These are phyloP conservation scores for Boletus huronensis DNA, from an alignment of 768 basidiomycete genomes.

Conservation along the genomic window DNA sequence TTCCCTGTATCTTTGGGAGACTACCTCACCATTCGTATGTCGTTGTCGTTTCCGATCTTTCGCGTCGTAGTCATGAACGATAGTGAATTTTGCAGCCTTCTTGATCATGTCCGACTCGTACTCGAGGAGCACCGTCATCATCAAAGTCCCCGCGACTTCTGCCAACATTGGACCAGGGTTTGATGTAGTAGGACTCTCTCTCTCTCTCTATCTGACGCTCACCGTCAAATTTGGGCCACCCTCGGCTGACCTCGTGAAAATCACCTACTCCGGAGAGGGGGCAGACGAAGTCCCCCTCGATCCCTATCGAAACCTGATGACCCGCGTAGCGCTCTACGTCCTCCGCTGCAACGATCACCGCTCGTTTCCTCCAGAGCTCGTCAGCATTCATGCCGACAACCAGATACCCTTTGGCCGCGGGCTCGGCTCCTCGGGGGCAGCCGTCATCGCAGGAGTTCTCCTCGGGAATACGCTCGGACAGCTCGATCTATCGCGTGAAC, in stretches of 20 bases:
- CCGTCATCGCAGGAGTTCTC: constrained; percentile 96
- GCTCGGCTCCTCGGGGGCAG: constrained; percentile 95
- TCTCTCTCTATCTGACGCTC: constrained; percentile 81
- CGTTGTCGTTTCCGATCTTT: background rate
- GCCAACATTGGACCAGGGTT: constrained; percentile 99
- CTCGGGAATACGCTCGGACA: constrained; percentile 81
- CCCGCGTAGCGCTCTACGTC: constrained; percentile 96
- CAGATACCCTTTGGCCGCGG: constrained; percentile 98
- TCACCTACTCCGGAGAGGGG: constrained; percentile 87
- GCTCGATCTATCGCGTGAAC: constrained; percentile 60
- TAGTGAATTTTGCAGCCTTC: background rate
- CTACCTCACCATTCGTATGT: constrained; percentile 6
- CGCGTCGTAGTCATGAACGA: background rate
- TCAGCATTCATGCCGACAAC: constrained; percentile 73
- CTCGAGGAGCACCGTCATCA: constrained; percentile 45
- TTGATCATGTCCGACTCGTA: constrained; percentile 20
- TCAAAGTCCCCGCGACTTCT: constrained; percentile 93
- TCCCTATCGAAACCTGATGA: constrained; percentile 95
- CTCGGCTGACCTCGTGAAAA: constrained; percentile 49
- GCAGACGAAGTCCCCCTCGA: constrained; percentile 88
- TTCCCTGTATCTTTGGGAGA: background rate
- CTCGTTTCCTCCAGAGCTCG: constrained; percentile 71
- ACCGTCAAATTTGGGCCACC: constrained; percentile 47
- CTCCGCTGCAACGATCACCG: constrained; percentile 81
- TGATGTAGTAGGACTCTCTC: constrained; percentile 97